Evolutionary conservation across 257 asterid species (phyloP), one percentile per base, ranked within the genome.

Genomic region (Salvia miltiorrhiza): DNA sequence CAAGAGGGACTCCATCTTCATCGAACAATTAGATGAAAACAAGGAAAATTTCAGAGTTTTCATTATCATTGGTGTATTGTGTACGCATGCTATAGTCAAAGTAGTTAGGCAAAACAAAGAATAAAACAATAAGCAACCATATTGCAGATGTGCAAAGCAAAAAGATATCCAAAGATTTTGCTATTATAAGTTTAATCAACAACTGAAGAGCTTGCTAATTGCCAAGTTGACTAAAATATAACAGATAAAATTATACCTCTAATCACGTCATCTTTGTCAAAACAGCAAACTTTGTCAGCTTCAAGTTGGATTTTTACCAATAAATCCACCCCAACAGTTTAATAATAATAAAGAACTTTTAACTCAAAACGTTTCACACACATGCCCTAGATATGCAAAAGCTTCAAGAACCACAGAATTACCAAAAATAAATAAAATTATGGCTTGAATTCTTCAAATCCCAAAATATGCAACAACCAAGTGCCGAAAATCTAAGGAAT

Each of bases 121-220:
- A n/a, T n/a, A 71, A 4, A 28, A 28, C 69, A 59, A 17, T 5
- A 12, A 33, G 28, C 41, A 76, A 50, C 47, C 39, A 21, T 30
- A 40, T 26, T n/a, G 76, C 57, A 55, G 62, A 59, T 59, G 69
- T 8, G 44, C 72, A 40, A 76, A 70, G 70, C 73, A 41, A 30
- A 63, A 78, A 40, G 17, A 37, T 17, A 43, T 17, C 44, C 67
- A 20, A 59, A 45, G 13, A 40, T 20, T 4, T 4, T 58, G 11
- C 40, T 3, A 13, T 9, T 57, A 44, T 30, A 61, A 48, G 4
- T 20, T 65, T 7, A 55, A 17, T 43, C 4, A 65, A 21, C 12
- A 49, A 45, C 57, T 32, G 50, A 66, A 56, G 55, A 49, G 56
- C 63, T 37, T 39, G 65, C 53, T 63, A 70, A 74, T 50, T 49